phyloP scores from a whole-genome alignment of 2,329 filamentous ascomycete species.

The Thelonectria olida region DNA sequence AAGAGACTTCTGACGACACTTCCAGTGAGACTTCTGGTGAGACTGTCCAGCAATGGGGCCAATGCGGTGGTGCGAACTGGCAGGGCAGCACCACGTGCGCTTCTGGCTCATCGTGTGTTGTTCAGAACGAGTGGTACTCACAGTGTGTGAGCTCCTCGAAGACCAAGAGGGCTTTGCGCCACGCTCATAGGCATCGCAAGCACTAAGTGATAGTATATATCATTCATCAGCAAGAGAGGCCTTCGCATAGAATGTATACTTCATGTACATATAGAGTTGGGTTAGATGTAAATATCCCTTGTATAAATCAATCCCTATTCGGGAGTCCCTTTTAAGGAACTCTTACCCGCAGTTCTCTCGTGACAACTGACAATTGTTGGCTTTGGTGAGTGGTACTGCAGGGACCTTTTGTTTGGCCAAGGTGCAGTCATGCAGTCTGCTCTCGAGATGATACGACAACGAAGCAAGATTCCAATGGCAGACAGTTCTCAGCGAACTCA shows the following conservation, averaged over 20 bases:
- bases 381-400: not conserved
- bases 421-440: not conserved
- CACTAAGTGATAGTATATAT: not conserved
- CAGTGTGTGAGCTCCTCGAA: constrained; percentile 34
- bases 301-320: not conserved
- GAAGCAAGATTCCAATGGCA: not conserved
- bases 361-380: not conserved
- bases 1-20: not conserved
- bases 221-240: not conserved
- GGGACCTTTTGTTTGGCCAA: not conserved
- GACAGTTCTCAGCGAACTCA: not conserved
- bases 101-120: constrained; percentile 35
- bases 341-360: too few species aligned
- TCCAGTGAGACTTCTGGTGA: constrained; percentile 11
- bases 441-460: not conserved
- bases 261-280: constrained; percentile 13
- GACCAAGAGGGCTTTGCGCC: constrained; percentile 15
- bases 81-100: constrained; percentile 39
- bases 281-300: not conserved
- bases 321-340: not conserved
- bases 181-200: not conserved
- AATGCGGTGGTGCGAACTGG: constrained; percentile 39
- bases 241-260: not conserved
- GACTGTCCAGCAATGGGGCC: constrained; percentile 26
- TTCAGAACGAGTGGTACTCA: constrained; percentile 42